Evolutionary conservation across 1,284 basidiomycete species (phyloP).

Genomic region (Heliocybe sulcata): DNA sequence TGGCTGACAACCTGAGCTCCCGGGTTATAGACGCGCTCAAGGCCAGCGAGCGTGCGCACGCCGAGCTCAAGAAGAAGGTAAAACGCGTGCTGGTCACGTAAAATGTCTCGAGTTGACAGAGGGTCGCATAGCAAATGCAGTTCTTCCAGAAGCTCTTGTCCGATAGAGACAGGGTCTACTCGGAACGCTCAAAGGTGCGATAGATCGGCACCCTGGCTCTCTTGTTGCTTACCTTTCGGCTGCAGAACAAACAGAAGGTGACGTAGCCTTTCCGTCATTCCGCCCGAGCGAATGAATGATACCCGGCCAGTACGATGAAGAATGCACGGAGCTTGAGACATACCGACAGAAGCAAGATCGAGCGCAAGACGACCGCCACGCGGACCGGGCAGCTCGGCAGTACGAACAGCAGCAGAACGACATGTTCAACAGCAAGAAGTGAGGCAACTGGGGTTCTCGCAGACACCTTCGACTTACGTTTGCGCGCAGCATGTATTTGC

Average conservation of each 20-base stretch:
- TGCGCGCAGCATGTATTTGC: conserved; percentile 52
- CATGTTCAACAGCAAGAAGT: conserved; percentile 82
- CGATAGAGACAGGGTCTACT: conserved; percentile 62
- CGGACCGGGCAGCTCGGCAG: conserved; percentile 64
- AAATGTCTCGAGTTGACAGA: conserved; percentile 8
- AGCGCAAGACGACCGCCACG: conserved; percentile 66
- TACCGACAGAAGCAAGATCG: conserved; percentile 71
- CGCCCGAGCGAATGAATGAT: conserved; percentile 3
- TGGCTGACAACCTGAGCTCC: conserved; percentile 53
- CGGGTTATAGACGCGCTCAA: conserved; percentile 63
- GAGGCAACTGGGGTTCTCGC: conserved; percentile 7
- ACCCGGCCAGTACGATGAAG: conserved; percentile 60
- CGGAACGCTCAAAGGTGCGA: conserved; percentile 61
- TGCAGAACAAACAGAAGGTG: conserved; percentile 70
- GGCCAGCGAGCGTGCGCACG: conserved; percentile 51
- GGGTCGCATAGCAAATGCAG: conserved; percentile 44
- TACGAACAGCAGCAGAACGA: conserved; percentile 67
- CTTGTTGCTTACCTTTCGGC: conserved; percentile 1
- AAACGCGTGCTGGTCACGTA: conserved; percentile 5
- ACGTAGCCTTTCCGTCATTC: conserved; percentile 2
- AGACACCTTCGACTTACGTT: background rate
- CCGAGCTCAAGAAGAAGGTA: conserved; percentile 64
- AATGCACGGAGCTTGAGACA: conserved; percentile 63
- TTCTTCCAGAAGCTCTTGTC: conserved; percentile 66
- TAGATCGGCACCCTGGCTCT: conserved; percentile 1